A percentile compares a stretch with the other conserved stretches of the same genome.
phyloP scores from a whole-genome alignment of 176 grass and related monocot genomes.

The Ensete glaucum region DNA sequence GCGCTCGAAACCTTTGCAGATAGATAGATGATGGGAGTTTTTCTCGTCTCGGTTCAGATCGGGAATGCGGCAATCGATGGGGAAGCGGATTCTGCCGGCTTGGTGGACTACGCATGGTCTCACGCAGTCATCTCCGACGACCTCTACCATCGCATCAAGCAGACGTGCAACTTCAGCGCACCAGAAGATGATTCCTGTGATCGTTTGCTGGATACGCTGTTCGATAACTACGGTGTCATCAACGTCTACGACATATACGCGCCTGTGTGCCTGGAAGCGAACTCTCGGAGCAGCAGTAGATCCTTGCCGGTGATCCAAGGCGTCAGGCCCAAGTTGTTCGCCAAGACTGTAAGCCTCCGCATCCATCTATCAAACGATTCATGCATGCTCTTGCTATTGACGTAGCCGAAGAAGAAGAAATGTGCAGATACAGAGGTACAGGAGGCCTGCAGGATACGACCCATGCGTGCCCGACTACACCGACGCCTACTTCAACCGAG shows the following conservation, averaged over 20 bases:
- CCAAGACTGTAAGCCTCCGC: slow-evolving; percentile 33
- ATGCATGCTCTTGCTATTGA: background rate
- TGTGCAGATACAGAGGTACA: background rate
- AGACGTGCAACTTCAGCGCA: too few relatives aligned
- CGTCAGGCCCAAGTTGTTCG: slow-evolving; percentile 33
- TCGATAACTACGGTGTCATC: slow-evolving; percentile 48
- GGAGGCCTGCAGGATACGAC: slow-evolving; percentile 48
- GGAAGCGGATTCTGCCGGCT: too few relatives aligned
- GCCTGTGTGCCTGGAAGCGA: slow-evolving; percentile 30
- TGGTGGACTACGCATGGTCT: too few relatives aligned
- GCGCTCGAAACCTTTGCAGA: too few relatives aligned
- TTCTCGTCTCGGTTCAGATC: too few relatives aligned
- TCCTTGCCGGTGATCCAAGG: slow-evolving; percentile 26
- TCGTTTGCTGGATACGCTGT: slow-evolving; percentile 11
- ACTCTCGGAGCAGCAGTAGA: background rate
- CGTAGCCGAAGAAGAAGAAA: too few relatives aligned
- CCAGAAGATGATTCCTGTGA: background rate
- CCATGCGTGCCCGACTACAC: slow-evolving; percentile 36
- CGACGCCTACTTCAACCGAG: slow-evolving; percentile 53
- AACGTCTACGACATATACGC: slow-evolving; percentile 79
- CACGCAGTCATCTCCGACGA: too few relatives aligned
- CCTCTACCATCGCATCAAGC: too few relatives aligned
- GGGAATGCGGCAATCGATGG: too few relatives aligned
- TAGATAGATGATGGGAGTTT: too few relatives aligned
- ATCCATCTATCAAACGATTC: background rate